Conservation (phyloP, 1,139 yeast genomes). For the Taphrina betulina region DNA sequence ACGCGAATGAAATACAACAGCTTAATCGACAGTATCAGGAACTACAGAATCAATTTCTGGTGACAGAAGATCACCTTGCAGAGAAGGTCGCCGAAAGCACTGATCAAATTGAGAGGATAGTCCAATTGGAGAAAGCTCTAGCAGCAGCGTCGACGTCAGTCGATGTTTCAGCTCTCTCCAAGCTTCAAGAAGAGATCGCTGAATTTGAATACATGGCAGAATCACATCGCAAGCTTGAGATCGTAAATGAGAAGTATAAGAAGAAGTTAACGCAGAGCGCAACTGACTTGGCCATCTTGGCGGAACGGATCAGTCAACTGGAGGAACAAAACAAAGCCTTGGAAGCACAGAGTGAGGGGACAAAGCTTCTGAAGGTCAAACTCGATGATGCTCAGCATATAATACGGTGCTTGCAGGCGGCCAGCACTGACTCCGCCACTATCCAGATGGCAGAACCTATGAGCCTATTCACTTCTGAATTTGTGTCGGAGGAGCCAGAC, state of each 20-base stretch:
- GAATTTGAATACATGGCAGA: background rate
- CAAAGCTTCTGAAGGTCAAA: too few species aligned
- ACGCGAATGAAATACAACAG: background rate
- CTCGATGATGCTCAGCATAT: too few species aligned
- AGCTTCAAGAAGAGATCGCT: background rate
- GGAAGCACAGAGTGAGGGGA: too few species aligned
- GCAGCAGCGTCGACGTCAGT: too few species aligned
- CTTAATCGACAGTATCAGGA: slow-evolving; percentile 4
- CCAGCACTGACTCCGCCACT: too few species aligned
- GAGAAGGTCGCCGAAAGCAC: background rate
- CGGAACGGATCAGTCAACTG: slow-evolving; percentile 5
- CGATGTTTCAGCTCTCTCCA: too few species aligned
- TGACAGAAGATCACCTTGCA: background rate
- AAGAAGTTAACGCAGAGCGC: background rate
- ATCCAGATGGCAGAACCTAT: too few species aligned
- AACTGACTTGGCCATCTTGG: background rate
- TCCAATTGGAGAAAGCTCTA: background rate
- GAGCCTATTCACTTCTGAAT: too few species aligned
- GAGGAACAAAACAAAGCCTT: background rate
- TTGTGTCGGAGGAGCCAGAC: too few species aligned
- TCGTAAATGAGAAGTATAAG: slow-evolving; percentile 7
- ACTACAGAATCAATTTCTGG: slow-evolving; percentile 9
- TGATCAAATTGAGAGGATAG: slow-evolving; percentile 1
- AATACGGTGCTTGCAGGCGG: too few species aligned
- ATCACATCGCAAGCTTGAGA: background rate